Evolutionary conservation across 352 stramenopile species (phyloP).

Genomic region (Globisporangium ultimum): DNA sequence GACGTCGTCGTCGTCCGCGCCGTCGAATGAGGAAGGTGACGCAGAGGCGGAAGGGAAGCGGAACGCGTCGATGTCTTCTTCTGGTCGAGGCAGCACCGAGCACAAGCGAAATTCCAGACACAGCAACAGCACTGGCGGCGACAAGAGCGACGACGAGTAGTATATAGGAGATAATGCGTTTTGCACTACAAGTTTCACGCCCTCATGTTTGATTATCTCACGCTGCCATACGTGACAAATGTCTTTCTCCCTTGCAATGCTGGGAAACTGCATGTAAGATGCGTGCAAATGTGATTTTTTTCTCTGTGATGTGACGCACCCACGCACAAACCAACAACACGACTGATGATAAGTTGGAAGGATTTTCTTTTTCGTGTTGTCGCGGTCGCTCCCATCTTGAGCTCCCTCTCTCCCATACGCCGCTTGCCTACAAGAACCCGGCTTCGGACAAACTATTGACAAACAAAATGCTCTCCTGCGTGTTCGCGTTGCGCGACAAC

Average conservation of each 20-base stretch:
- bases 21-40: too few species aligned
- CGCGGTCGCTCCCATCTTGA: not conserved
- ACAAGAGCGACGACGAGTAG: slow-evolving; percentile 14
- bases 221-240: too few species aligned
- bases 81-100: not conserved
- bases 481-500: slow-evolving; percentile 82
- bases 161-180: too few species aligned
- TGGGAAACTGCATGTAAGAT: too few species aligned
- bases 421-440: slow-evolving; percentile 57
- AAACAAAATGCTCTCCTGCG: slow-evolving; percentile 86
- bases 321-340: too few species aligned
- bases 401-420: not conserved
- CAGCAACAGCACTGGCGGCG: not conserved
- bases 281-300: too few species aligned
- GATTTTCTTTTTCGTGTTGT: slow-evolving; percentile 1
- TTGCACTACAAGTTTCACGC: too few species aligned
- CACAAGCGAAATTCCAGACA: not conserved
- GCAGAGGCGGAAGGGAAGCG: not conserved
- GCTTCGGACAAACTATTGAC: slow-evolving; percentile 88
- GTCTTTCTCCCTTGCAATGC: too few species aligned
- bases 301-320: too few species aligned
- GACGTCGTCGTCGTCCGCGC: not conserved
- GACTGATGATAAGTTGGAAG: too few species aligned
- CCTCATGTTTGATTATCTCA: too few species aligned
- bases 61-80: not conserved